Percentiles rank a stretch among this genome's conserved stretches.
Evolutionary conservation across 2,329 filamentous ascomycete species (phyloP).

Genomic region (Calonectria leucothoes): DNA sequence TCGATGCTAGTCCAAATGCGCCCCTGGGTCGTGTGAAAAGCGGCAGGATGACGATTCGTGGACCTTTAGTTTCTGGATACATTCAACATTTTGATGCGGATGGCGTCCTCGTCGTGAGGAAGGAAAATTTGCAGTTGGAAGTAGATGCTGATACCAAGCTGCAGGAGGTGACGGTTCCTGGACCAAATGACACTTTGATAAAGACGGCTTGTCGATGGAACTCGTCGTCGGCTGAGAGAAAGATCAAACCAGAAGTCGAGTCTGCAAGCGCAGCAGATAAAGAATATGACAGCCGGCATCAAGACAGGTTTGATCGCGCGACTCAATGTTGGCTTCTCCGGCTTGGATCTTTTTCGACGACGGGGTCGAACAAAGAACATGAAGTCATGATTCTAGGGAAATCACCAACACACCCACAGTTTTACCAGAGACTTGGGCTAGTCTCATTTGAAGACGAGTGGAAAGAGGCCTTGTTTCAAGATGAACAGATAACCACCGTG

Average conservation of each 20-base stretch:
- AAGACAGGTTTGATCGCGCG: background rate
- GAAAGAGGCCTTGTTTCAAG: background rate
- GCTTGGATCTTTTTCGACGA: slow-evolving; percentile 25
- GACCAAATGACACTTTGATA: background rate
- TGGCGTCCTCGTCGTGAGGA: slow-evolving; percentile 4
- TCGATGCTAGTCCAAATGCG: slow-evolving; percentile 11
- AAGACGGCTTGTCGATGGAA: slow-evolving; percentile 26
- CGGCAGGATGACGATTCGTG: slow-evolving; percentile 22
- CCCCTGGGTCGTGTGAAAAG: slow-evolving; percentile 27
- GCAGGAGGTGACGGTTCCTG: background rate
- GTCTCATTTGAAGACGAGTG: background rate
- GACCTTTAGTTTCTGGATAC: slow-evolving; percentile 17
- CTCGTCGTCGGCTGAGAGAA: background rate
- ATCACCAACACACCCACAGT: slow-evolving; percentile 8
- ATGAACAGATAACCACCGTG: background rate
- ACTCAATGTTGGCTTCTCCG: slow-evolving; percentile 31
- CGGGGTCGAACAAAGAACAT: background rate
- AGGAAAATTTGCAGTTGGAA: background rate
- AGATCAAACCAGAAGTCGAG: background rate
- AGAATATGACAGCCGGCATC: background rate
- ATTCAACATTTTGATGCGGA: background rate
- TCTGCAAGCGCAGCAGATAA: background rate
- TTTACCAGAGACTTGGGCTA: slow-evolving; percentile 31
- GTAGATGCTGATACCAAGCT: slow-evolving; percentile 24
- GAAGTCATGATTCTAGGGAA: slow-evolving; percentile 30